Percentiles rank a stretch among this genome's conserved stretches.
These are phyloP conservation scores for Aristolochia contorta DNA, from an alignment of 164 flowering plant genomes.

Conservation along the genomic window DNA sequence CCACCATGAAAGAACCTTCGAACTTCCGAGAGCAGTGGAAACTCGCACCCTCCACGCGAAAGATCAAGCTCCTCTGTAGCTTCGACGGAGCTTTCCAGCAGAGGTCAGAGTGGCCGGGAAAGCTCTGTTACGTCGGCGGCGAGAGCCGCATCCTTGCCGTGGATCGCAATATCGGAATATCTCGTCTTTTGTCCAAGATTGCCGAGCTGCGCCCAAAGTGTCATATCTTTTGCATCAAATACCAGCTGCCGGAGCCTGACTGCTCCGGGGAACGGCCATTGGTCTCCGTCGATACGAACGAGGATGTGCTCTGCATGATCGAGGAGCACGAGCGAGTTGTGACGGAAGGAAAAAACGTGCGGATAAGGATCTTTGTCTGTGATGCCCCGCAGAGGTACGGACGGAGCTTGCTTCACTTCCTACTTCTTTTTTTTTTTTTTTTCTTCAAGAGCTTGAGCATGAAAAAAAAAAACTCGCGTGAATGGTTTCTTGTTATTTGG, in stretches of 20 bases:
- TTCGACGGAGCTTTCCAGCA: slow-evolving; percentile 24
- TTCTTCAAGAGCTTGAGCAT: too few species aligned
- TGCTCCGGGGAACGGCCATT: slow-evolving; percentile 3
- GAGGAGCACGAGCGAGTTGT: slow-evolving; percentile 19
- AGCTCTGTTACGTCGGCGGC: slow-evolving; percentile 32
- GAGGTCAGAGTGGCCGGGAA: slow-evolving; percentile 5
- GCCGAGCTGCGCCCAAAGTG: slow-evolving; percentile 14
- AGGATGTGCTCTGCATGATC: slow-evolving; percentile 25
- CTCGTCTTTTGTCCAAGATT: slow-evolving; percentile 12
- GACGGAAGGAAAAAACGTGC: slow-evolving; percentile 7
- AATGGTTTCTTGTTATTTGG: too few species aligned
- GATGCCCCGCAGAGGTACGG: background rate
- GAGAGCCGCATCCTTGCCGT: slow-evolving; percentile 26
- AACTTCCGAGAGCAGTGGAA: slow-evolving; percentile 2
- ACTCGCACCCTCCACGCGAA: slow-evolving; percentile 2
- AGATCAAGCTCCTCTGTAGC: slow-evolving; percentile 29
- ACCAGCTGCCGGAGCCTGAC: slow-evolving; percentile 13
- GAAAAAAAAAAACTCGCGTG: too few species aligned
- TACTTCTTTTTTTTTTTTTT: too few species aligned
- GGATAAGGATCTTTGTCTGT: slow-evolving; percentile 21
- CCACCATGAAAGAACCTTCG: too few species aligned
- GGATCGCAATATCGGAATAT: slow-evolving; percentile 14
- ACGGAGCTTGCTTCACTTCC: too few species aligned
- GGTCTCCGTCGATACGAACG: slow-evolving; percentile 18
- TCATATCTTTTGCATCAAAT: slow-evolving; percentile 14